Conservation (phyloP, 2,329 filamentous ascomycete species). For the Ceratocystis alfenasii region DNA sequence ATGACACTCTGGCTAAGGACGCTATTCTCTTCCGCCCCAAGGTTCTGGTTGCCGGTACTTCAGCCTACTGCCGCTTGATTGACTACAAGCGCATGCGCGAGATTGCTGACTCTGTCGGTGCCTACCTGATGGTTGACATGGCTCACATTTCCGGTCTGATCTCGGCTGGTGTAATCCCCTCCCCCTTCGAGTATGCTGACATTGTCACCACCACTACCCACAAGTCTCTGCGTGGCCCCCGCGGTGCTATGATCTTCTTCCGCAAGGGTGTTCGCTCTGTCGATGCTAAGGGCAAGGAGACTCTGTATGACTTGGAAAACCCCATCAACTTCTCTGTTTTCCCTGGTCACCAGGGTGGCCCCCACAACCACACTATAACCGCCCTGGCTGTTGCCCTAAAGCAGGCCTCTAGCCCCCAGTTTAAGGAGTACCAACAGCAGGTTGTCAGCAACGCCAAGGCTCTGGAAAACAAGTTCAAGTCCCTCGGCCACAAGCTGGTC, state of each 20-base stretch:
- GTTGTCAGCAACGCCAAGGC: slow-evolving; percentile 90
- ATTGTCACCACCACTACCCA: slow-evolving; percentile 98
- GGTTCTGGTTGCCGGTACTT: slow-evolving; percentile 90
- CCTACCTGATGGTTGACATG: slow-evolving; percentile 95
- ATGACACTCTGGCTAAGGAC: slow-evolving; percentile 81
- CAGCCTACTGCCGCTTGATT: slow-evolving; percentile 94
- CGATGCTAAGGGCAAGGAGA: slow-evolving; percentile 85
- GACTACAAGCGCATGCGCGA: slow-evolving; percentile 94
- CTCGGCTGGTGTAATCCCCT: slow-evolving; percentile 82
- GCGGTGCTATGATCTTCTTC: slow-evolving; percentile 99
- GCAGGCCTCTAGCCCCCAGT: slow-evolving; percentile 81
- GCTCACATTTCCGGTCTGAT: slow-evolving; percentile 96
- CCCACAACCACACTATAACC: slow-evolving; percentile 99
- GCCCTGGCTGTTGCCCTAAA: slow-evolving; percentile 88
- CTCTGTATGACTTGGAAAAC: slow-evolving; percentile 81
- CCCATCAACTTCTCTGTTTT: slow-evolving; percentile 99
- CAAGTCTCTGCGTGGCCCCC: slow-evolving; percentile 94
- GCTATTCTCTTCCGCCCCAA: slow-evolving; percentile 89
- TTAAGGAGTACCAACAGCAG: slow-evolving; percentile 86
- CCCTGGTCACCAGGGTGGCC: slow-evolving; percentile 95
- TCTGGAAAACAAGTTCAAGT: slow-evolving; percentile 72
- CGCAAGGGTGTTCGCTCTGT: slow-evolving; percentile 87
- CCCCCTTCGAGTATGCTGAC: slow-evolving; percentile 84
- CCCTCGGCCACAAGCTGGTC: slow-evolving; percentile 84
- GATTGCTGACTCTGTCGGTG: slow-evolving; percentile 85